A percentile compares a stretch with the other conserved stretches of the same genome.
Evolutionary conservation across 2,329 filamentous ascomycete species (phyloP).

Genomic region (Fusarium secorum): DNA sequence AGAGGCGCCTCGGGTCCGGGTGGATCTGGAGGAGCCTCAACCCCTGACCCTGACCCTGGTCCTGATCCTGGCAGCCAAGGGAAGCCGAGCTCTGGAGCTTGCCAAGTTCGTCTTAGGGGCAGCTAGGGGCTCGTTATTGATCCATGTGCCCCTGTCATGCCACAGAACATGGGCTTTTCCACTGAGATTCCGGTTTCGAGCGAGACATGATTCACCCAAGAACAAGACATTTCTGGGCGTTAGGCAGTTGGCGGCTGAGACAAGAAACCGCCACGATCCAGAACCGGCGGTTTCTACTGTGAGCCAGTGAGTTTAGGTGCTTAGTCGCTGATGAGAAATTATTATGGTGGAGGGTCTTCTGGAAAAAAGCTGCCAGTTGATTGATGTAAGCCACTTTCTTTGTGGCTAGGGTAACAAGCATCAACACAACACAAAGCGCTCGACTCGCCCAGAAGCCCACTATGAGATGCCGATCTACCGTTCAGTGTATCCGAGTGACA

Average conservation of each 20-base stretch:
- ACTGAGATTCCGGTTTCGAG: constrained; percentile 22
- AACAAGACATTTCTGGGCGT: not conserved
- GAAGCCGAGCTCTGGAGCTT: not conserved
- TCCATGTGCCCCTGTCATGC: constrained; percentile 17
- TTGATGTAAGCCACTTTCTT: constrained; percentile 10
- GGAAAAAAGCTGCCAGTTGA: not conserved
- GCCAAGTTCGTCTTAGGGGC: constrained; percentile 30
- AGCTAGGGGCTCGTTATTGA: constrained; percentile 2
- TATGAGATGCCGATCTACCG: not conserved
- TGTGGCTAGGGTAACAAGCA: not conserved
- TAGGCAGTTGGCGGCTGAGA: constrained; percentile 25
- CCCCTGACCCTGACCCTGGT: constrained; percentile 38
- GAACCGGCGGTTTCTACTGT: constrained; percentile 8
- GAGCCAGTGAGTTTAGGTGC: not conserved
- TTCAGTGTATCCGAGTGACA: not conserved
- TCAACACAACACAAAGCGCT: not conserved
- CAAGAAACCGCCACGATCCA: constrained; percentile 24
- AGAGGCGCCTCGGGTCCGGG: constrained; percentile 30
- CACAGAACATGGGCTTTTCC: not conserved
- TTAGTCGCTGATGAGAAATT: not conserved
- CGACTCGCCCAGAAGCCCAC: not conserved
- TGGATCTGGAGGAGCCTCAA: constrained; percentile 31
- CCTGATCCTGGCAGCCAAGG: constrained; percentile 22
- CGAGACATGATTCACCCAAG: constrained; percentile 12
- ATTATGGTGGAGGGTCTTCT: not conserved